Evolutionary conservation across 768 basidiomycete genomes (phyloP).

Genomic region (Serpula lacrymans): DNA sequence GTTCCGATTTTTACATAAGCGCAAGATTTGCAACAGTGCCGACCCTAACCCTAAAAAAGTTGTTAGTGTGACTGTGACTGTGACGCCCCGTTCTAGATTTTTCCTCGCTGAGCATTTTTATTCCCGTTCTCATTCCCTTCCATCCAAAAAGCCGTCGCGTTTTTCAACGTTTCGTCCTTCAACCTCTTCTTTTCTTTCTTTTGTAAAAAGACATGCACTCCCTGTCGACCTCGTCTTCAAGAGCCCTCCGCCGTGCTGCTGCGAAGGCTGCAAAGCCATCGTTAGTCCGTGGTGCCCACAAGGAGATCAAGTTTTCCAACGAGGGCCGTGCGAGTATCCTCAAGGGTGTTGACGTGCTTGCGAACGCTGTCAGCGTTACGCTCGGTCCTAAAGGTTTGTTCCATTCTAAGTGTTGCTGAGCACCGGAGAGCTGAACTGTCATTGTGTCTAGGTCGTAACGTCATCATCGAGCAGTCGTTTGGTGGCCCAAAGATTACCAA

Average conservation of each 20-base stretch:
- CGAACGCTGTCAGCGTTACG: slow-evolving; percentile 95
- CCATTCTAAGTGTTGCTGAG: background rate
- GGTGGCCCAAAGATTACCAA: slow-evolving; percentile 96
- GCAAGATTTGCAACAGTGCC: background rate
- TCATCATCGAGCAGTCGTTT: slow-evolving; percentile 94
- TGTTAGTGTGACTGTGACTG: slow-evolving; percentile 6
- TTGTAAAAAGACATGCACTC: slow-evolving; percentile 54
- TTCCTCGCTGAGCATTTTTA: slow-evolving; percentile 25
- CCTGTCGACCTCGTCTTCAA: slow-evolving; percentile 61
- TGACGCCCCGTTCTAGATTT: slow-evolving; percentile 29
- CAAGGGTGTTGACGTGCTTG: slow-evolving; percentile 93
- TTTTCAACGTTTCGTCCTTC: slow-evolving; percentile 8
- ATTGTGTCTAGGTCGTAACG: slow-evolving; percentile 72
- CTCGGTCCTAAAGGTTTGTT: slow-evolving; percentile 88
- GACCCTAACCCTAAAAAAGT: background rate
- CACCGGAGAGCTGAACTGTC: slow-evolving; percentile 9
- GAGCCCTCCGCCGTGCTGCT: slow-evolving; percentile 66
- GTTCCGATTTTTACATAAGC: background rate
- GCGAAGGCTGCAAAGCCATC: slow-evolving; percentile 52
- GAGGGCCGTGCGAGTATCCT: slow-evolving; percentile 92
- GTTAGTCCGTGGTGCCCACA: slow-evolving; percentile 76
- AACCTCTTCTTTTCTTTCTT: slow-evolving; percentile 10
- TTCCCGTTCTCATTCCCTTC: slow-evolving; percentile 6
- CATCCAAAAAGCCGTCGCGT: slow-evolving; percentile 3
- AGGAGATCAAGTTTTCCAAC: slow-evolving; percentile 96